phyloP scores from a whole-genome alignment of 169 alveolate genomes.

The Nephromyces sp. region DNA sequence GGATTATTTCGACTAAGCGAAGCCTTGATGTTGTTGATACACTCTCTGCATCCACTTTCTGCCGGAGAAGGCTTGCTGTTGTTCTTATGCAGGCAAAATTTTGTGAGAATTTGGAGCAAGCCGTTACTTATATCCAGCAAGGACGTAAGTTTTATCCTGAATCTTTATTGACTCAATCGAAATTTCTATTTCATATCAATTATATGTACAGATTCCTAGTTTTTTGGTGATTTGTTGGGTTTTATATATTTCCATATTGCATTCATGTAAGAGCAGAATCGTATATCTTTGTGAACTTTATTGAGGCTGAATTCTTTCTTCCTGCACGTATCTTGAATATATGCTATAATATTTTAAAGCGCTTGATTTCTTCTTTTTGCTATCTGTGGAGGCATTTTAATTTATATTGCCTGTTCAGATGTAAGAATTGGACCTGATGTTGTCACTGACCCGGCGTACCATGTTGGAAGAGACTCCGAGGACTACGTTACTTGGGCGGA shows the following conservation, averaged over 20 bases:
- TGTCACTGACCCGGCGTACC: constrained; percentile 88
- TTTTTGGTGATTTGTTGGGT: neutral
- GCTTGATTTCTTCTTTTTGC: neutral
- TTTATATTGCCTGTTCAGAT: neutral
- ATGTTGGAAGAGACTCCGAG: constrained; percentile 87
- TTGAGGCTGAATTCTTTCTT: neutral
- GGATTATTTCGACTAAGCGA: constrained; percentile 75
- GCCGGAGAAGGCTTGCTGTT: constrained; percentile 92
- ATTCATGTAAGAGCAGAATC: neutral
- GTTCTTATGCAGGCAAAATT: constrained; percentile 81
- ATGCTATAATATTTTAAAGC: too few relatives aligned
- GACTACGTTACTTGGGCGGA: constrained; percentile 95
- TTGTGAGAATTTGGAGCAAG: constrained; percentile 84
- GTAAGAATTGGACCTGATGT: constrained; percentile 83
- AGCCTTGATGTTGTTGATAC: constrained; percentile 80
- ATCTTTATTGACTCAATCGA: neutral
- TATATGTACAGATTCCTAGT: neutral
- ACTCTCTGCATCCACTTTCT: constrained; percentile 87
- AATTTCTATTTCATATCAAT: neutral
- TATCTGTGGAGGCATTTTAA: neutral
- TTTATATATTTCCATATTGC: neutral
- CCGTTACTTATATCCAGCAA: constrained; percentile 87
- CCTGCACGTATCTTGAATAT: neutral
- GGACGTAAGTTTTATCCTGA: constrained; percentile 73
- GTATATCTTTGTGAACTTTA: neutral